A percentile compares a stretch with the other conserved stretches of the same genome.
Evolutionary conservation across 768 basidiomycete species (phyloP).

Genomic region (Lentinula boryana): DNA sequence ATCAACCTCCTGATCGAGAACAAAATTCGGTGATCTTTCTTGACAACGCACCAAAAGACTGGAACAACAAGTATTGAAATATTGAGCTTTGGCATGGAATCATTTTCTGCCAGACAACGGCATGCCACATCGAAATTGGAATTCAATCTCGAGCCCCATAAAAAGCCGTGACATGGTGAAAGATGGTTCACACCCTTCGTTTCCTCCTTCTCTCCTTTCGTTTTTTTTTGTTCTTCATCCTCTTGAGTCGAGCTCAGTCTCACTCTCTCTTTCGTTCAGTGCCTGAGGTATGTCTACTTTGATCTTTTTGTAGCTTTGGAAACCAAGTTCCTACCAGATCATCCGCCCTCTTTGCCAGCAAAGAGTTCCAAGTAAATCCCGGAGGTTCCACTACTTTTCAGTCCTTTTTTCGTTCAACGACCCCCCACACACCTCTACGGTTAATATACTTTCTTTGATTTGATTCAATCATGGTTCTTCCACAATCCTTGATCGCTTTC

Average conservation of each 20-base stretch:
- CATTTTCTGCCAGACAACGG: background rate
- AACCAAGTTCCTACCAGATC: constrained; percentile 30
- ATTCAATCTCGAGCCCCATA: background rate
- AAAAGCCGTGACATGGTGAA: background rate
- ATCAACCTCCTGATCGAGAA: background rate
- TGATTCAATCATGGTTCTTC: constrained; percentile 53
- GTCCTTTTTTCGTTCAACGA: constrained; percentile 29
- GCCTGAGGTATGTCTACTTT: constrained; percentile 33
- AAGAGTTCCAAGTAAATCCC: constrained; percentile 37
- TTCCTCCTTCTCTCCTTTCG: constrained; percentile 27
- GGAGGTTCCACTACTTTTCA: constrained; percentile 44
- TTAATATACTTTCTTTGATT: constrained; percentile 30
- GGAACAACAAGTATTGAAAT: background rate
- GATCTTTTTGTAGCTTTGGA: background rate
- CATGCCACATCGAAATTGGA: background rate
- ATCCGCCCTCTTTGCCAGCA: constrained; percentile 67
- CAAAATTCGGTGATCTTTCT: background rate
- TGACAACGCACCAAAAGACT: background rate
- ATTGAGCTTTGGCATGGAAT: background rate
- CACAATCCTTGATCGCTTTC: constrained; percentile 49
- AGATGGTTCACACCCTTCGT: background rate
- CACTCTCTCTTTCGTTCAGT: constrained; percentile 47
- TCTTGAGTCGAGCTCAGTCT: constrained; percentile 11
- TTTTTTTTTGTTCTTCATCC: constrained; percentile 18
- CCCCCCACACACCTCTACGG: constrained; percentile 37